A percentile compares a stretch with the other conserved stretches of the same genome.
Conservation (phyloP, 1,139 yeast genomes). For the Geotrichum klebahnii region DNA sequence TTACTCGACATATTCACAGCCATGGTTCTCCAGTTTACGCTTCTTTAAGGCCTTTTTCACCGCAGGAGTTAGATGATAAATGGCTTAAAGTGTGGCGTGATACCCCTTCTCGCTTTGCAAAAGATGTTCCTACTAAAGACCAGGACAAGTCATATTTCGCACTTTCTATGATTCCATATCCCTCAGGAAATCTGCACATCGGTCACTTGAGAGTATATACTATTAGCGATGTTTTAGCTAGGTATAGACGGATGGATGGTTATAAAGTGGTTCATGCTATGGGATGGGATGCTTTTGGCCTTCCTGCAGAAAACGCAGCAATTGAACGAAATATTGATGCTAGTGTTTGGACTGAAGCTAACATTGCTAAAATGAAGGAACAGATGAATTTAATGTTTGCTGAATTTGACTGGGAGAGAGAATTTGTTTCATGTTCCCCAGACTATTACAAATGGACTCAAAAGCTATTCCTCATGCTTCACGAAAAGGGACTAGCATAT, state of each 20-base stretch:
- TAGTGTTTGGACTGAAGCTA: constrained; percentile 70
- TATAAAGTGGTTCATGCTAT: constrained; percentile 83
- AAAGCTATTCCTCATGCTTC: constrained; percentile 66
- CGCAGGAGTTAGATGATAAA: constrained; percentile 31
- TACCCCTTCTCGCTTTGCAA: constrained; percentile 27
- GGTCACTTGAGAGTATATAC: constrained; percentile 93
- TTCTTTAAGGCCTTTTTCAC: constrained; percentile 15
- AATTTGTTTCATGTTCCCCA: constrained; percentile 80
- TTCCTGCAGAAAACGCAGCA: constrained; percentile 98
- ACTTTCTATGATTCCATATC: constrained; percentile 91
- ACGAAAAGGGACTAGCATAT: constrained; percentile 76
- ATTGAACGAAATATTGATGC: constrained; percentile 79
- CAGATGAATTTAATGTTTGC: constrained; percentile 78
- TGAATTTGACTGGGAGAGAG: constrained; percentile 92
- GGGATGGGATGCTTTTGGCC: constrained; percentile 99
- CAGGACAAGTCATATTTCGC: constrained; percentile 53
- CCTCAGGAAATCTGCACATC: constrained; percentile 86
- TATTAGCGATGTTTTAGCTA: constrained; percentile 75
- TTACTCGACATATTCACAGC: neutral
- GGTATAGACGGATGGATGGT: constrained; percentile 75
- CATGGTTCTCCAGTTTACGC: constrained; percentile 3
- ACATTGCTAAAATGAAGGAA: constrained; percentile 74
- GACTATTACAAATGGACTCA: constrained; percentile 93
- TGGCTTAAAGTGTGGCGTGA: constrained; percentile 35
- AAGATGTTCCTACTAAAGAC: constrained; percentile 20